Evolutionary conservation across 345 rosid genomes (phyloP).

Genomic region (Salix caprea): DNA sequence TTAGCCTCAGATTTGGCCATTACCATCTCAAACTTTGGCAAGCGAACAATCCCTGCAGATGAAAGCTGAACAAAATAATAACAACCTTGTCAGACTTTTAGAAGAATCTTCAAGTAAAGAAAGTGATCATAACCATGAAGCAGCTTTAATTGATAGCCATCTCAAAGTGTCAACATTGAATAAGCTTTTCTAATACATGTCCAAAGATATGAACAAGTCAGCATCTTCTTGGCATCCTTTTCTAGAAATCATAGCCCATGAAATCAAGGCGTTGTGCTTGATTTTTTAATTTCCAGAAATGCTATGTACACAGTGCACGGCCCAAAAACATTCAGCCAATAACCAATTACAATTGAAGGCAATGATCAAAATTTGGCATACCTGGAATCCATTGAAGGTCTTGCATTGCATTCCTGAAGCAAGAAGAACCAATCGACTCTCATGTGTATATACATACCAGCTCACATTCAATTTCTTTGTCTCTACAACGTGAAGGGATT

Average conservation of each 20-base stretch:
- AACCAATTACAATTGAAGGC: neutral
- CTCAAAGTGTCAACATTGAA: neutral
- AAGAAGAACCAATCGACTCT: constrained; percentile 92
- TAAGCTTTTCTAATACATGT: neutral
- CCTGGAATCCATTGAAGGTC: constrained; percentile 88
- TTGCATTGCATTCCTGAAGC: constrained; percentile 98
- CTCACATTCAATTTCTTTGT: constrained; percentile 61
- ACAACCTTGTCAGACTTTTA: constrained; percentile 18
- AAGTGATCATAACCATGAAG: neutral
- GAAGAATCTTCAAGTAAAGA: constrained; percentile 3
- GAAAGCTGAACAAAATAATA: constrained; percentile 66
- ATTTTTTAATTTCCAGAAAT: too few species aligned
- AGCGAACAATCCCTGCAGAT: constrained; percentile 75
- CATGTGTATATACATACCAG: constrained; percentile 94
- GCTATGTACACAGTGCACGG: neutral
- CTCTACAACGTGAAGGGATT: constrained; percentile 73
- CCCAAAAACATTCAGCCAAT: constrained; percentile 1
- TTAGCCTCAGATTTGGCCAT: constrained; percentile 85
- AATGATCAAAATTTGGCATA: constrained; percentile 17
- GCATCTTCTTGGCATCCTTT: neutral
- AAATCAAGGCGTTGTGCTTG: too few species aligned
- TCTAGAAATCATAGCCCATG: too few species aligned
- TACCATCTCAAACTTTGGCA: constrained; percentile 94
- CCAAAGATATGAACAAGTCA: neutral
- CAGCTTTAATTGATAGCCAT: neutral